phyloP scores from a whole-genome alignment of 768 basidiomycete species.

The Calvatia gigantea region DNA sequence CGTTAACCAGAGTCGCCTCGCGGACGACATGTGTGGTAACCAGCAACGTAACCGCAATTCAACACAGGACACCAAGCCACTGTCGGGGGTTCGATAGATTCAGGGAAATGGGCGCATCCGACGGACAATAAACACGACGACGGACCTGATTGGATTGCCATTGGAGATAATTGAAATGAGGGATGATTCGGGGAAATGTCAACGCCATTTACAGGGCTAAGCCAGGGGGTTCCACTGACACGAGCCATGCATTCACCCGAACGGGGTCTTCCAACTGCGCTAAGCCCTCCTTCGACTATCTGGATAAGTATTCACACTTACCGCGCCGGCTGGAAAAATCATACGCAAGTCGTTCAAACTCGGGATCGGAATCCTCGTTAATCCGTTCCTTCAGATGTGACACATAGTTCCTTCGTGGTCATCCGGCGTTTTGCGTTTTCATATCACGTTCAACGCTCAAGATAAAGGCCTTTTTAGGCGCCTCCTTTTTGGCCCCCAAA shows the following conservation, averaged over 20 bases:
- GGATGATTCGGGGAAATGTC: background rate
- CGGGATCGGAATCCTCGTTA: slow-evolving; percentile 14
- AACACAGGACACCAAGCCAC: slow-evolving; percentile 23
- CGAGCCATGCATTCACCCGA: background rate
- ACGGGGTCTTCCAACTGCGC: slow-evolving; percentile 15
- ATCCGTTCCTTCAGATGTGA: slow-evolving; percentile 7
- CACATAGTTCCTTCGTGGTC: slow-evolving; percentile 23
- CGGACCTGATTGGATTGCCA: background rate
- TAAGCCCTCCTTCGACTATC: slow-evolving; percentile 29
- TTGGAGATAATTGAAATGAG: background rate
- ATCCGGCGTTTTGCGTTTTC: slow-evolving; percentile 24
- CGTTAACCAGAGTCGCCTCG: background rate
- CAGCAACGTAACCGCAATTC: slow-evolving; percentile 14
- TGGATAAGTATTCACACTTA: slow-evolving; percentile 34
- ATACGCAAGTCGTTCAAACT: slow-evolving; percentile 17
- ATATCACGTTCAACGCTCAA: slow-evolving; percentile 49
- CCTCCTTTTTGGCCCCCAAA: slow-evolving; percentile 19
- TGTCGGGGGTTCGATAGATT: slow-evolving; percentile 47
- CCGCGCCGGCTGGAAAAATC: slow-evolving; percentile 23
- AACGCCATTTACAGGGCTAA: background rate
- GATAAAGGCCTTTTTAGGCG: slow-evolving; percentile 28
- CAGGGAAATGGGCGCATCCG: slow-evolving; percentile 23
- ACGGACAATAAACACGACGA: slow-evolving; percentile 1
- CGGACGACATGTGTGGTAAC: slow-evolving; percentile 1
- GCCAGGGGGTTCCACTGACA: background rate